Base-by-base conservation (phyloP, 2,329 filamentous ascomycete species). In the Hymenoscyphus salicellus region DNA sequence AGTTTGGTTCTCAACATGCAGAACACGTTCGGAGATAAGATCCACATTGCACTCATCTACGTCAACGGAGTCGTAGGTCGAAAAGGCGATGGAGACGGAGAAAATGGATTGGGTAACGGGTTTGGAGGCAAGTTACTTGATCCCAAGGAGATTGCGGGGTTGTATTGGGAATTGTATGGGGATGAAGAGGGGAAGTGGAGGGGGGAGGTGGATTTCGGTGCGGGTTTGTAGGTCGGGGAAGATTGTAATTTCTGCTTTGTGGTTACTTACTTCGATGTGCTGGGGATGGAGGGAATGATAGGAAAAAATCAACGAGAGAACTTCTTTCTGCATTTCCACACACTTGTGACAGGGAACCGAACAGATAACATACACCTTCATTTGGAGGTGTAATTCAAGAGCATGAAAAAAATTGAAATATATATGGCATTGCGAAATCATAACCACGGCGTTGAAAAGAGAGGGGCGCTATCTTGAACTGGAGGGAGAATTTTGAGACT, bases 171-270 rank as follows among this genome's bases (percentile, higher is more conserved):
- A 2, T 52, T 60, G 17, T 55, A 36, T 17, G 26, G 17, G 23
- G 41, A 60, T 32, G 38, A 28, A 41, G 46, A 60, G 20, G 57
- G 57, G 8, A 43, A 26, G 1, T 60, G 58, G 58, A 52, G 28
- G 28, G 58, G 16, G 41, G 58, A 60, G 38, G 58, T 60, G 33
- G 43, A 38, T 76, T 46, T 46, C n/a, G 41, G 41, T 23, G n/a
- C 5, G 41, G n/a, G n/a, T 1, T 46, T 23, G 5, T 20, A 20
- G 41, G 41, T 5, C n/a, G 16, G 41, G 16, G 17, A 43, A 43
- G 5, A n/a, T 7, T 46, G 5, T 6, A 5, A 46, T 20, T 20
- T 10, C 8, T 38, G 36, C 3, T 11, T 38, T 10, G 4, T 38
- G 36, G 36, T 3, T 30, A 30, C 3, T 30, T 6, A 6, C 28